phyloP scores from a whole-genome alignment of 306 rosid genomes.

The Herpetospermum pedunculosum region DNA sequence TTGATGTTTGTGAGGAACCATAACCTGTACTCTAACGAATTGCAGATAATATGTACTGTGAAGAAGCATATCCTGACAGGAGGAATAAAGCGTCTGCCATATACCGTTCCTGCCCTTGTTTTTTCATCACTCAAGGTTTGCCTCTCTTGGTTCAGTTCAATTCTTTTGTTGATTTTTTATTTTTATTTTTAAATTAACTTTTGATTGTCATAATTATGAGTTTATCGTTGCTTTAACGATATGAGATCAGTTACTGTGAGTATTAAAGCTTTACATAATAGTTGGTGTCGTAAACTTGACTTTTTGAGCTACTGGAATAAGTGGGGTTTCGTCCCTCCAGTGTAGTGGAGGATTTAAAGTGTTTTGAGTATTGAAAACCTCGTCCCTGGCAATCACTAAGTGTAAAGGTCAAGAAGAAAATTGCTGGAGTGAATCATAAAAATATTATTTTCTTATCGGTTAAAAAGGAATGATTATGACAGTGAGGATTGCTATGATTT shows the following conservation, averaged over 20 bases:
- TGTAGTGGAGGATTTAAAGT: not conserved
- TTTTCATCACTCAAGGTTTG: slow-evolving; percentile 84
- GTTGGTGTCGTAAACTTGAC: not conserved
- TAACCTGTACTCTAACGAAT: slow-evolving; percentile 20
- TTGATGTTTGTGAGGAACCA: slow-evolving; percentile 9
- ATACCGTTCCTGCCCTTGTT: slow-evolving; percentile 79
- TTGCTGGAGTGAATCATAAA: not conserved
- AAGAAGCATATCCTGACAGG: slow-evolving; percentile 77
- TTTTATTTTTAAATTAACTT: not conserved
- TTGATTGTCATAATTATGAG: not conserved
- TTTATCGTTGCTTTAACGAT: not conserved
- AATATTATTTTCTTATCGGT: not conserved
- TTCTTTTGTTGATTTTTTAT: not conserved
- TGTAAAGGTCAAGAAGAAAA: not conserved
- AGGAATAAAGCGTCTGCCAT: slow-evolving; percentile 87
- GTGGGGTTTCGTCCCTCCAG: not conserved
- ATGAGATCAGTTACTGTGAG: not conserved
- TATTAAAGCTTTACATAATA: not conserved
- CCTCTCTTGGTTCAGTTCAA: not conserved
- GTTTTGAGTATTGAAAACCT: not conserved
- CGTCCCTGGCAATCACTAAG: not conserved
- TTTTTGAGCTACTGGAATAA: not conserved
- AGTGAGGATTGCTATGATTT: not conserved
- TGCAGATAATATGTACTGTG: slow-evolving; percentile 84
- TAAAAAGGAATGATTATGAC: not conserved